These are phyloP conservation scores for Spirogloea muscicola DNA, from an alignment of 139 green algal species.

Conservation along the genomic window DNA sequence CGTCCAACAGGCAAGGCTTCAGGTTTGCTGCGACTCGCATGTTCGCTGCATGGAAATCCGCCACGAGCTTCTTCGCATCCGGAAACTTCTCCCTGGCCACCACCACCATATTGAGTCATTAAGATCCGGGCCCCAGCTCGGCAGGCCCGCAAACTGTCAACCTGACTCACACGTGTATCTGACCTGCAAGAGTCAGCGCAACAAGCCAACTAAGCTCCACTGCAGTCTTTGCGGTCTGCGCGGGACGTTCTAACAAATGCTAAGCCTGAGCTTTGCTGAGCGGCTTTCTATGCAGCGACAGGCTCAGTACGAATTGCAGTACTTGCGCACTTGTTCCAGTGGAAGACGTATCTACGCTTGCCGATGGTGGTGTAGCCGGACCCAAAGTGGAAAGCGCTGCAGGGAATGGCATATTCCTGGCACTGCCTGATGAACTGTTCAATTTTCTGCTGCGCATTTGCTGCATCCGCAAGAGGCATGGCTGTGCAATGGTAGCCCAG, in stretches of 20 bases:
- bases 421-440: conserved; percentile 13
- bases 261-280: too few species aligned
- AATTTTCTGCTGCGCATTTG: conserved; percentile 32
- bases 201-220: too few species aligned
- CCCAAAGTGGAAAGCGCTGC: conserved; percentile 41
- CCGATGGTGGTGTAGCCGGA: conserved; percentile 41
- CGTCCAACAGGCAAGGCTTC: conserved; percentile 30
- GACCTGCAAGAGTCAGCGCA: too few species aligned
- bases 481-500: conserved; percentile 25
- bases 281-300: too few species aligned
- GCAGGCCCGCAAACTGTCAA: too few species aligned
- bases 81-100: conserved; percentile 37
- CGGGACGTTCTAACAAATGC: too few species aligned
- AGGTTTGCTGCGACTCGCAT: conserved; percentile 38
- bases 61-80: conserved; percentile 8
- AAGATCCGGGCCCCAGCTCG: too few species aligned
- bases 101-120: too few species aligned
- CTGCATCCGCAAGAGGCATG: conserved; percentile 36
- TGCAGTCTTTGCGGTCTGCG: too few species aligned
- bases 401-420: neutral
- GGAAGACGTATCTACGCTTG: conserved; percentile 35
- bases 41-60: conserved; percentile 4
- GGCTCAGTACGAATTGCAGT: too few species aligned
- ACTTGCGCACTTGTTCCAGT: too few species aligned
- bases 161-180: too few species aligned